These are phyloP conservation scores for Gigaspora rosea DNA, from an alignment of 192 early-diverging fungal genomes.

Conservation along the genomic window DNA sequence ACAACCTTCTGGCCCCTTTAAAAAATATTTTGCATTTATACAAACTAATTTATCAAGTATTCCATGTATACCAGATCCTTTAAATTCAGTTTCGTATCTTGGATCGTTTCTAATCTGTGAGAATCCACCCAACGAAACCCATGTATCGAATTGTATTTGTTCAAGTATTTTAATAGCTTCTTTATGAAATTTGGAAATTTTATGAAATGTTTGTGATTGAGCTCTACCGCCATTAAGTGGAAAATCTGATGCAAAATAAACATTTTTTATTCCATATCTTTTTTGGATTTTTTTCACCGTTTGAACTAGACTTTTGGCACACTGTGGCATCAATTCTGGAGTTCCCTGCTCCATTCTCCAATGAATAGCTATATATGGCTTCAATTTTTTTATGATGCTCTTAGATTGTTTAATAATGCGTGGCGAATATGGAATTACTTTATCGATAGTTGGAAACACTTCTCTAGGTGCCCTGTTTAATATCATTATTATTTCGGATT, in stretches of 20 bases:
- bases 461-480: not conserved
- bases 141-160: not conserved
- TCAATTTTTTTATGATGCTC: not conserved
- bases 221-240: no score
- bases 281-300: no score
- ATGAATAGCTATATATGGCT: constrained; percentile 12
- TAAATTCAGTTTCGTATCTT: not conserved
- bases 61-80: constrained; percentile 7
- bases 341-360: constrained; percentile 12
- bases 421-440: not conserved
- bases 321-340: not conserved
- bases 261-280: no score
- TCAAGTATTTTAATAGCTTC: no score
- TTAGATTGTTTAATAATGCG: not conserved
- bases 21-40: constrained; percentile 28
- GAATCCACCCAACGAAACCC: not conserved
- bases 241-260: no score
- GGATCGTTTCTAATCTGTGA: not conserved
- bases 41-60: constrained; percentile 37
- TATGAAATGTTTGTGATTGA: no score
- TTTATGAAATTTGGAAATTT: no score
- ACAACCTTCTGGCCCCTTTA: constrained; percentile 15
- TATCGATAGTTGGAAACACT: not conserved
- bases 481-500: not conserved
- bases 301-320: not conserved